A percentile compares a stretch with the other conserved stretches of the same genome.
Conservation (phyloP, 805 yeast species). For the Cyberlindnera sargentensis region DNA sequence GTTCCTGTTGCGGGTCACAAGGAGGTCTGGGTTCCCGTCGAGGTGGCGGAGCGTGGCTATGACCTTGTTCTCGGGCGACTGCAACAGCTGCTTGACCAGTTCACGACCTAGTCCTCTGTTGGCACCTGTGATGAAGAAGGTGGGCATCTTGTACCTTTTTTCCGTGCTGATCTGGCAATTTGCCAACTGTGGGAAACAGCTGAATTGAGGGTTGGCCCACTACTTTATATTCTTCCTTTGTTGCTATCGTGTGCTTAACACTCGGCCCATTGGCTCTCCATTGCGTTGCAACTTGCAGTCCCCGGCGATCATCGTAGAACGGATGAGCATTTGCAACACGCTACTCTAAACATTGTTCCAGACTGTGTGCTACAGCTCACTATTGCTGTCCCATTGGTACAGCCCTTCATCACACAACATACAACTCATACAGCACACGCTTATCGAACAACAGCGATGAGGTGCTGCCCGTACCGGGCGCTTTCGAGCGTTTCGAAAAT, state of each 20-base stretch:
- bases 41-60: slow-evolving; percentile 21
- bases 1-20: slow-evolving; percentile 18
- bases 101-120: slow-evolving; percentile 21
- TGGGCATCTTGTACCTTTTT: slow-evolving; percentile 5
- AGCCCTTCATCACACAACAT: no score
- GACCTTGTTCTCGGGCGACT: slow-evolving; percentile 11
- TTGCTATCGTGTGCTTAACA: no score
- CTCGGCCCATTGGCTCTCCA: no score
- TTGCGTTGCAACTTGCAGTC: not conserved
- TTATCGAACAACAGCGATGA: slow-evolving; percentile 10
- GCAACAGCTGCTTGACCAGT: slow-evolving; percentile 16
- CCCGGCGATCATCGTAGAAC: no score
- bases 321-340: no score
- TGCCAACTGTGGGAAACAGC: not conserved
- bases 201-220: not conserved
- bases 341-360: no score
- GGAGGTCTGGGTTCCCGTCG: slow-evolving; percentile 9
- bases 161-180: not conserved
- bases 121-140: slow-evolving; percentile 23
- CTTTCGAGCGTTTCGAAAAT: slow-evolving; percentile 2
- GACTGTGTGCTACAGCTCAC: no score
- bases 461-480: slow-evolving; percentile 9
- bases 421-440: no score
- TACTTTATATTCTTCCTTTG: no score
- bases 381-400: no score